phyloP scores from a whole-genome alignment of 2,329 filamentous ascomycete genomes.

The Leptographium lundbergii region DNA sequence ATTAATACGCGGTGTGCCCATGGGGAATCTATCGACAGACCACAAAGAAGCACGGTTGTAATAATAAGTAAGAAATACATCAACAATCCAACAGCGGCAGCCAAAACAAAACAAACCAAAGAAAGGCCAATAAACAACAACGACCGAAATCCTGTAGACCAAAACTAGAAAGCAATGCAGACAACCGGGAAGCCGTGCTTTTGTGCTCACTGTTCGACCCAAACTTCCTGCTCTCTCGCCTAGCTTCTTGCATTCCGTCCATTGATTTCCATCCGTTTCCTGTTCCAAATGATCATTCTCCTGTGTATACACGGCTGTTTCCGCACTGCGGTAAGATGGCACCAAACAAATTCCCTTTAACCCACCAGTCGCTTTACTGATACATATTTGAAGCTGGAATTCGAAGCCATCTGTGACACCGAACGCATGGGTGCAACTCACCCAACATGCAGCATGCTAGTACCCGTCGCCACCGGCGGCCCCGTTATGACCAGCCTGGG shows the following conservation, averaged over 20 bases:
- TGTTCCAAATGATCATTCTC: not conserved
- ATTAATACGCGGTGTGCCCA: constrained; percentile 5
- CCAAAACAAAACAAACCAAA: not conserved
- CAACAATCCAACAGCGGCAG: not conserved
- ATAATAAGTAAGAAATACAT: not conserved
- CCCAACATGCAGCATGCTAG: constrained; percentile 16
- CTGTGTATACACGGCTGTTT: constrained; percentile 3
- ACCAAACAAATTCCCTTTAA: not conserved
- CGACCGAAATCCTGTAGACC: not conserved
- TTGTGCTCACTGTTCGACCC: constrained; percentile 1
- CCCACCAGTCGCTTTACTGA: constrained; percentile 4
- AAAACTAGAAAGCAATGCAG: not conserved
- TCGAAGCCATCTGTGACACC: not conserved
- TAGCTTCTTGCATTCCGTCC: not conserved
- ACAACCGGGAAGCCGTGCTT: not conserved
- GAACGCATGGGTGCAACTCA: not conserved
- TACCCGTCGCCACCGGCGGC: constrained; percentile 39
- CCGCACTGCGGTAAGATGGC: constrained; percentile 1
- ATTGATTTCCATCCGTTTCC: not conserved
- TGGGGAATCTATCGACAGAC: constrained; percentile 11
- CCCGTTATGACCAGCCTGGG: constrained; percentile 46
- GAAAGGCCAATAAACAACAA: not conserved
- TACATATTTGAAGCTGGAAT: constrained; percentile 5
- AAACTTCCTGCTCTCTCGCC: not conserved
- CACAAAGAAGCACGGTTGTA: not conserved